These are phyloP conservation scores for Dendrobium chrysotoxum DNA, from an alignment of 106 monocot genomes.

Conservation along the genomic window DNA sequence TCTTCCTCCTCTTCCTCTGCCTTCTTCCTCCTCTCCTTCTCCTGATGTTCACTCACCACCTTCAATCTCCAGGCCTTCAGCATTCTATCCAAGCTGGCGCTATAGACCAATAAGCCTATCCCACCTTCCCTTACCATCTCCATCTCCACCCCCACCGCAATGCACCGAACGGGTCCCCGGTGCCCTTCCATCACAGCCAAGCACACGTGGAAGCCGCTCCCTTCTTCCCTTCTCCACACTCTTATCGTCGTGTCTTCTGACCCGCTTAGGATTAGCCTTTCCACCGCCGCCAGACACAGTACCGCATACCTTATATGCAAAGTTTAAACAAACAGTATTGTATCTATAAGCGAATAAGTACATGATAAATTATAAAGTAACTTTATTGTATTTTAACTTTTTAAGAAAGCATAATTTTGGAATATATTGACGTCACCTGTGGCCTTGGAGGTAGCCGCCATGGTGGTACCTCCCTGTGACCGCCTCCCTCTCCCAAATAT, in stretches of 20 bases:
- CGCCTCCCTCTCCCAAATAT: constrained; percentile 11
- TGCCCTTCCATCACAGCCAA: constrained; percentile 50
- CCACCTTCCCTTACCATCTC: constrained; percentile 20
- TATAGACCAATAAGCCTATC: constrained; percentile 36
- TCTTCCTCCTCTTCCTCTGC: not conserved
- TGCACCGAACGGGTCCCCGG: constrained; percentile 39
- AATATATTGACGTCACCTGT: constrained; percentile 3
- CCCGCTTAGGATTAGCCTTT: constrained; percentile 44
- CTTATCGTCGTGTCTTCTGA: constrained; percentile 63
- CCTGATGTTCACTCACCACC: not conserved
- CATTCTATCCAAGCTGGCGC: constrained; percentile 31
- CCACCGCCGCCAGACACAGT: constrained; percentile 44
- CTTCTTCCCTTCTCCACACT: constrained; percentile 59
- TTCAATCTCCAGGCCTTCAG: constrained; percentile 50
- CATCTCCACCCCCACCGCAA: constrained; percentile 30
- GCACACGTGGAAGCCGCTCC: constrained; percentile 22
- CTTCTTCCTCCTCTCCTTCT: not conserved
- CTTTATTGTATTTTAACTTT: no score
- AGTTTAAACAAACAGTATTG: not conserved
- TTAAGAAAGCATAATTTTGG: no score
- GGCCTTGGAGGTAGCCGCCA: constrained; percentile 33
- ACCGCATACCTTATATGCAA: constrained; percentile 17
- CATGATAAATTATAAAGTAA: not conserved
- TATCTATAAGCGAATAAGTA: not conserved
- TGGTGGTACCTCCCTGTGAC: constrained; percentile 25